Percentiles rank a stretch among this genome's conserved stretches.
These are phyloP conservation scores for Populus trichocarpa DNA, from an alignment of 441 rosid genomes.

Conservation along the genomic window DNA sequence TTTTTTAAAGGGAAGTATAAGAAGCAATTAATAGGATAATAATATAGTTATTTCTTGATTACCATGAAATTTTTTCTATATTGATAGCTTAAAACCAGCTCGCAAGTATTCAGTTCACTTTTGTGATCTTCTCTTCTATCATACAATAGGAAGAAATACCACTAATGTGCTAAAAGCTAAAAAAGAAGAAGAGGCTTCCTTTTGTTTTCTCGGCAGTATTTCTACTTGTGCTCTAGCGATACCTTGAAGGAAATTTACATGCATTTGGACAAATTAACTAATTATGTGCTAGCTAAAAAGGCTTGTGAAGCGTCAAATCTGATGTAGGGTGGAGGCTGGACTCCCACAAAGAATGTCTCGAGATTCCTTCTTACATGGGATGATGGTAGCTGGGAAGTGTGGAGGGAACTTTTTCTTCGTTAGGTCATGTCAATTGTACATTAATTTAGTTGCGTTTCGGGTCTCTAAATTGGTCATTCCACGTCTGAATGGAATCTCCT, in stretches of 20 bases:
- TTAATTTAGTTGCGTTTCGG: slow-evolving; percentile 19
- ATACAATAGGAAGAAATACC: too few relatives aligned
- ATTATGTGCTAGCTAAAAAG: slow-evolving; percentile 12
- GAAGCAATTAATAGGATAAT: too few relatives aligned
- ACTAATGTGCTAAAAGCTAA: too few relatives aligned
- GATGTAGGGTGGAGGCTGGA: slow-evolving; percentile 23
- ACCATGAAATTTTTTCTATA: too few relatives aligned
- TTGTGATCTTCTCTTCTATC: too few relatives aligned
- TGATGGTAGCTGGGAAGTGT: slow-evolving; percentile 27
- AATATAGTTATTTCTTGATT: too few relatives aligned
- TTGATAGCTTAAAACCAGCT: too few relatives aligned
- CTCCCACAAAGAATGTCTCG: slow-evolving; percentile 17
- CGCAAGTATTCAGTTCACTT: too few relatives aligned
- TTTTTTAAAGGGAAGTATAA: too few relatives aligned
- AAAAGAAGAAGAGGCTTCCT: too few relatives aligned
- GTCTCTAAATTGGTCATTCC: slow-evolving; percentile 35
- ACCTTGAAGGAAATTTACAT: slow-evolving; percentile 4
- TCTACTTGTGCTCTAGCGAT: not conserved
- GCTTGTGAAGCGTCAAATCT: slow-evolving; percentile 31
- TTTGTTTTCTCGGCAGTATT: not conserved
- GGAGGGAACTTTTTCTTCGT: slow-evolving; percentile 19
- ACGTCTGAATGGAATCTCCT: slow-evolving; percentile 42
- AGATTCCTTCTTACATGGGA: slow-evolving; percentile 18
- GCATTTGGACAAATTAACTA: slow-evolving; percentile 13
- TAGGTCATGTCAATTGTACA: slow-evolving; percentile 30